Evolutionary conservation across 2,329 filamentous ascomycete genomes (phyloP).

Genomic region (Fusarium chaquense): DNA sequence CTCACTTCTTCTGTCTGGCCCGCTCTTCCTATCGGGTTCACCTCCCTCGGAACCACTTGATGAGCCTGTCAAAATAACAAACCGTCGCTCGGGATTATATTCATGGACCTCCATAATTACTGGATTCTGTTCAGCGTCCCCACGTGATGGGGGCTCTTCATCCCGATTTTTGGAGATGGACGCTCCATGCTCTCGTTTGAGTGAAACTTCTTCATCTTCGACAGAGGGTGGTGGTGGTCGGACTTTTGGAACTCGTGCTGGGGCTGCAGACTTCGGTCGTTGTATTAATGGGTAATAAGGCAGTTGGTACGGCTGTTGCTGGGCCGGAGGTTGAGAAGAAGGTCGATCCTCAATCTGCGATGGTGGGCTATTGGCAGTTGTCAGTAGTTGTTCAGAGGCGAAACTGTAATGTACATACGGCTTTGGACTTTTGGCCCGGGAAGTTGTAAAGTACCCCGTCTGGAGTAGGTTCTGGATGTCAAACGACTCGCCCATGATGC

Average conservation of each 20-base stretch:
- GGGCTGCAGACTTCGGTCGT: slow-evolving; percentile 30
- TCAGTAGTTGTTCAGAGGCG: slow-evolving; percentile 24
- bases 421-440: slow-evolving; percentile 54
- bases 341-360: slow-evolving; percentile 36
- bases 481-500: slow-evolving; percentile 58
- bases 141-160: slow-evolving; percentile 71
- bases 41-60: slow-evolving; percentile 43
- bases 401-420: slow-evolving; percentile 41
- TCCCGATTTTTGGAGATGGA: slow-evolving; percentile 46
- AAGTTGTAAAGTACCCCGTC: slow-evolving; percentile 64
- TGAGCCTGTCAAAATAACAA: slow-evolving; percentile 66
- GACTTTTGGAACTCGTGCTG: slow-evolving; percentile 43
- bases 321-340: slow-evolving; percentile 34
- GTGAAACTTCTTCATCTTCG: slow-evolving; percentile 74
- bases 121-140: slow-evolving; percentile 75
- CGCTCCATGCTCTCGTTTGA: slow-evolving; percentile 70
- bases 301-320: slow-evolving; percentile 35
- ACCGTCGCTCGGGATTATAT: slow-evolving; percentile 72
- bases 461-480: slow-evolving; percentile 62
- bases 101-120: slow-evolving; percentile 73
- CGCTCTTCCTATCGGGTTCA: slow-evolving; percentile 43
- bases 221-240: slow-evolving; percentile 73
- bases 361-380: slow-evolving; percentile 29
- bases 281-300: slow-evolving; percentile 35
- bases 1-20: slow-evolving; percentile 14